A percentile compares a stretch with the other conserved stretches of the same genome.
Conservation (phyloP, 2,329 filamentous ascomycete species). For the Sporothrix inflata region DNA sequence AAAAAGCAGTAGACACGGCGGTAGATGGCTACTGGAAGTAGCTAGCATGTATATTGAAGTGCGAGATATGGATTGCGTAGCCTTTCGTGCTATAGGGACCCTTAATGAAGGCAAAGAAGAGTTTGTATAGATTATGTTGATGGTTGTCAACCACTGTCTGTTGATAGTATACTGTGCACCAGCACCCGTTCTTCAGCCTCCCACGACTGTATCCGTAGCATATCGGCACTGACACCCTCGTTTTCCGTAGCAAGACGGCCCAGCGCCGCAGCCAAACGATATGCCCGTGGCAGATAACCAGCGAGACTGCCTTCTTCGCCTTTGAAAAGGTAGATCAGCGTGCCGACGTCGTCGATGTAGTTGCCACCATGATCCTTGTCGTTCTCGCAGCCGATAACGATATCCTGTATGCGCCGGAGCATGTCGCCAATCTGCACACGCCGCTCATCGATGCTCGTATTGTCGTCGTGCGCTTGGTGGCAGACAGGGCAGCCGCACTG, state of each 20-base stretch:
- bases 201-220: neutral
- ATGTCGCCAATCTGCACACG: neutral
- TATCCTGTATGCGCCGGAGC: neutral
- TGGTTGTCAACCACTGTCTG: neutral
- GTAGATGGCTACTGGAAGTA: neutral
- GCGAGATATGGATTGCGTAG: neutral
- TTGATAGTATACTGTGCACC: neutral
- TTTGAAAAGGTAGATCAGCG: neutral
- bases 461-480: neutral
- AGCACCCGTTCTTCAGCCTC: neutral
- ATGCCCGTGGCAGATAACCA: neutral
- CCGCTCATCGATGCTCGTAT: neutral
- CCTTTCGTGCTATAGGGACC: neutral
- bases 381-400: neutral
- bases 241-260: neutral
- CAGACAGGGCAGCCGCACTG: neutral
- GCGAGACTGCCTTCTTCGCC: neutral
- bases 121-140: neutral
- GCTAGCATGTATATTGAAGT: neutral
- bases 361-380: too few relatives aligned
- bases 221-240: neutral
- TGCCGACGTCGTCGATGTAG: neutral
- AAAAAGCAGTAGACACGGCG: neutral
- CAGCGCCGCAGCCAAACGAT: neutral
- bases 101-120: neutral